Conservation (phyloP, 495 filamentous ascomycete species). For the Hypoxylon fragiforme region DNA sequence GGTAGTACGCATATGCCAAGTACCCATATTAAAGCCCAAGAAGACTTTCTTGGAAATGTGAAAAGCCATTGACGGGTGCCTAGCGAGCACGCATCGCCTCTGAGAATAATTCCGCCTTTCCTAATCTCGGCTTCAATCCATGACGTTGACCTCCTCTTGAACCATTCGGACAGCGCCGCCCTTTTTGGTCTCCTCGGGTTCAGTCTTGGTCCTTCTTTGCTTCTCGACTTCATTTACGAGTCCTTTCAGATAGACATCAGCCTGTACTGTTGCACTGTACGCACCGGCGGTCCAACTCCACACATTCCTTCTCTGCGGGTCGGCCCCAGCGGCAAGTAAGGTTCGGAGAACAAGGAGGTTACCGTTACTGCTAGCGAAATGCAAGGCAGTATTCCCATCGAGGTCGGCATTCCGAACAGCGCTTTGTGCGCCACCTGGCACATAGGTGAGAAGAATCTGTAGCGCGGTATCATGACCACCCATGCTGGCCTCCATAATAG, state of each 20-base stretch:
- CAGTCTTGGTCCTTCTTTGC: constrained; percentile 36
- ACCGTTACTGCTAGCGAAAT: constrained; percentile 68
- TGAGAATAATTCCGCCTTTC: too few relatives aligned
- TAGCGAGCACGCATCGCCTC: too few relatives aligned
- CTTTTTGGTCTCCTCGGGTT: constrained; percentile 39
- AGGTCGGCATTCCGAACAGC: constrained; percentile 58
- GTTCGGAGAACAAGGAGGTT: constrained; percentile 73
- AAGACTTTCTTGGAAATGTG: too few relatives aligned
- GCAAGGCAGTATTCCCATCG: constrained; percentile 76
- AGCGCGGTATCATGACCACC: constrained; percentile 62
- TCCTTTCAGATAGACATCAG: constrained; percentile 73
- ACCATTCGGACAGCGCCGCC: constrained; percentile 41
- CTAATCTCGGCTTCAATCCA: constrained; percentile 7
- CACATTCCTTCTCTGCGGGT: constrained; percentile 64
- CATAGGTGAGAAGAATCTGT: constrained; percentile 61
- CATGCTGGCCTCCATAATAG: constrained; percentile 59
- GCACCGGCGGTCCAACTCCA: constrained; percentile 73
- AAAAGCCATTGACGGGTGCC: too few relatives aligned
- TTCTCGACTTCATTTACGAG: constrained; percentile 61
- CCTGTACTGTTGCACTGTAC: constrained; percentile 73
- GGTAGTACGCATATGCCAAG: too few relatives aligned
- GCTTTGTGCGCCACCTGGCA: constrained; percentile 48
- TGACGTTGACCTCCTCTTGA: constrained; percentile 26
- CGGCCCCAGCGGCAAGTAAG: constrained; percentile 68
- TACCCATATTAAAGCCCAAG: too few relatives aligned